phyloP scores from a whole-genome alignment of 2,329 filamentous ascomycete genomes.

The Colletotrichum lentis region DNA sequence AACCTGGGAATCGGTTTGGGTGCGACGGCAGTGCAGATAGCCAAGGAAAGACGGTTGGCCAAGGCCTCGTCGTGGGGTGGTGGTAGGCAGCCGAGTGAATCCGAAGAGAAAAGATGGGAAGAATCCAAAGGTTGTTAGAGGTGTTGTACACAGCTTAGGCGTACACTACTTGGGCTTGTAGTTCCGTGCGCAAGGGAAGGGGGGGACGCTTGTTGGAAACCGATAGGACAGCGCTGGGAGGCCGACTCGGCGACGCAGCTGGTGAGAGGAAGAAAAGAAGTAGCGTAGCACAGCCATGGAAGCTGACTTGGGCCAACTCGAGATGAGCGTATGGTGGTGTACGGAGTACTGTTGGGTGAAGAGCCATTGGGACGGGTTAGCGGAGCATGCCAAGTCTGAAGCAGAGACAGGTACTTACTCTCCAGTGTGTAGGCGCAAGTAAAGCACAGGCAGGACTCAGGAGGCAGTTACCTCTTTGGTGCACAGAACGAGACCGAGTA shows the following conservation, averaged over 20 bases:
- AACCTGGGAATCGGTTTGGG: not conserved
- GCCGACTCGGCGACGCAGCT: slow-evolving; percentile 6
- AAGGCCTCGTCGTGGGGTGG: not conserved
- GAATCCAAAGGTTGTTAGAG: not conserved
- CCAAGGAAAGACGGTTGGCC: slow-evolving; percentile 12
- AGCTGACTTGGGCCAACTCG: not conserved
- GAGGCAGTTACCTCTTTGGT: not conserved
- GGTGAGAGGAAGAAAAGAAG: slow-evolving; percentile 5
- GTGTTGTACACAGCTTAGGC: not conserved
- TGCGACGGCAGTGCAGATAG: not conserved
- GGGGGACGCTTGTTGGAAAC: slow-evolving; percentile 20
- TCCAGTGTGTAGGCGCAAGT: too few species aligned
- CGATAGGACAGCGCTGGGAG: not conserved
- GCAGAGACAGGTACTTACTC: slow-evolving; percentile 1
- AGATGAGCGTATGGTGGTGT: not conserved
- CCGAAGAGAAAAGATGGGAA: slow-evolving; percentile 15
- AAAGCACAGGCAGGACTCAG: too few species aligned
- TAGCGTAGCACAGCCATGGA: not conserved
- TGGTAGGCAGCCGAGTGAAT: not conserved
- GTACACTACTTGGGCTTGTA: not conserved
- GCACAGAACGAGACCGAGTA: not conserved
- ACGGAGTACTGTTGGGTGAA: not conserved
- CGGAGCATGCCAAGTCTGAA: not conserved
- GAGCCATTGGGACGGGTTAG: not conserved
- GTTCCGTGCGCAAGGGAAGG: not conserved